Evolutionary conservation across 1,284 basidiomycete genomes (phyloP), one percentile per base, ranked within the genome.

Genomic region (Marasmius oreades): DNA sequence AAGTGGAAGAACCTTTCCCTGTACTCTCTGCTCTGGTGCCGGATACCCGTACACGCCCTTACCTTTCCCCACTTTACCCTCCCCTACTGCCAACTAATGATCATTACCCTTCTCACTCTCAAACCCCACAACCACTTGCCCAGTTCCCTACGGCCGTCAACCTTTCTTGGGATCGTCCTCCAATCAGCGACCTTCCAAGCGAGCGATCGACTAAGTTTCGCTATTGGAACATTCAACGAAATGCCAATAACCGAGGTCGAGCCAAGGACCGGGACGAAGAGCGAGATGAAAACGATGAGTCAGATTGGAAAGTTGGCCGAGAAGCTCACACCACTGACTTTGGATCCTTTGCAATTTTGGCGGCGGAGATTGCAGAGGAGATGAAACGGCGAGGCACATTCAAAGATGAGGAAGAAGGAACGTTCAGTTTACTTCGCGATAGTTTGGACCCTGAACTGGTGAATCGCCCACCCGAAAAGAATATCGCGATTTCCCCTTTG

Each of bases 1-100:
- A 58, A 90, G 88, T 91, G 79, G 89, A 91, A 66, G 86, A 90
- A 59, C 87, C 88, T 1, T 91, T 89, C 67, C 78, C 84, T 6
- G 69, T 87, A 0, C 74, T 91, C 2, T 84, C 81, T 14, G 73
- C 74, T 34, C 75, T 90, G 48, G 81, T 81, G 14, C 85, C 85
- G 3, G 83, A 88, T 12, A 74, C 77, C 1, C 74, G 66, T 10
- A 68, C 76, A 22, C 74, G 78, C 28, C 87, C 86, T 3, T 74
- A 74, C 42, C 70, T 90, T 11, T 72, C 75, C 3, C 79, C 86
- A 12, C 70, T 90, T 16, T 82, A 82, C 62, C 77, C 79, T 14
- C 73, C 80, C 0, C 44, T 70, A 52, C 65, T 64, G 65, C 60
- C 52, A 10, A 11, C 24, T 23, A 26, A 31, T 14, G 24, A 48